Base-by-base conservation (phyloP, 1,284 basidiomycete species). In the Agroathelia rolfsii region DNA sequence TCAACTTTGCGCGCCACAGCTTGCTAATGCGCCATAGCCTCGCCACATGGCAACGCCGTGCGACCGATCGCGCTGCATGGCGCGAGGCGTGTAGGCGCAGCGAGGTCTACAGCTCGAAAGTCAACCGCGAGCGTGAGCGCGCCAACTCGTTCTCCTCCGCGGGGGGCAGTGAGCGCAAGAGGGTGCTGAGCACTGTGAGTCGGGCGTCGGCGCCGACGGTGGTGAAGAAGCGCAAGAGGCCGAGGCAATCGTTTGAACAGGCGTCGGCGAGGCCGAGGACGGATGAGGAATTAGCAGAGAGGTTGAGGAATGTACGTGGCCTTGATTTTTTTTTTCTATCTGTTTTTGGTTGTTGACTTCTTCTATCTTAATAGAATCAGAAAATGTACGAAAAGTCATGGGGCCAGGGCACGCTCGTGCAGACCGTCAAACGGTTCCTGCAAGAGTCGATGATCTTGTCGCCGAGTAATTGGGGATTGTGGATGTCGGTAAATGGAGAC, bases 401-500 rank as follows among this genome's bases (percentile, higher is more conserved):
- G 81, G 72, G 75, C 0, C 63, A 61, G 31, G 76, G 76, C 10
- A 73, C 78, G 1, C 81, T 83, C 57, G 59, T 80, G 2, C 50
- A 60, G 15, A 53, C 63, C 9, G 51, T 76, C 10, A 57, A 58
- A 24, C 44, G 50, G 11, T 61, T 64, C 32, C 45, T 73, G 24
- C 53, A 61, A 35, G 49, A 44, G 7, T 42, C 38, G 20, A 39
- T n/a, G 36, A 46, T 20, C 45, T 43, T 35, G 34, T 37, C 43
- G 39, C 49, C 45, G 20, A 47, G 47, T 6, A 46, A 59, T 16
- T 81, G 76, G 75, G 59, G 61, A 6, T 45, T 72, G 14, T 84
- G 80, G 81, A 44, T 84, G n/a, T 79, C 79, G 2, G 58, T 72
- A 46, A 83, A 84, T 46, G 67, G 69, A 3, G 73, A 72, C 34